phyloP scores from a whole-genome alignment of 805 yeast genomes.

The Nakazawaea peltata region DNA sequence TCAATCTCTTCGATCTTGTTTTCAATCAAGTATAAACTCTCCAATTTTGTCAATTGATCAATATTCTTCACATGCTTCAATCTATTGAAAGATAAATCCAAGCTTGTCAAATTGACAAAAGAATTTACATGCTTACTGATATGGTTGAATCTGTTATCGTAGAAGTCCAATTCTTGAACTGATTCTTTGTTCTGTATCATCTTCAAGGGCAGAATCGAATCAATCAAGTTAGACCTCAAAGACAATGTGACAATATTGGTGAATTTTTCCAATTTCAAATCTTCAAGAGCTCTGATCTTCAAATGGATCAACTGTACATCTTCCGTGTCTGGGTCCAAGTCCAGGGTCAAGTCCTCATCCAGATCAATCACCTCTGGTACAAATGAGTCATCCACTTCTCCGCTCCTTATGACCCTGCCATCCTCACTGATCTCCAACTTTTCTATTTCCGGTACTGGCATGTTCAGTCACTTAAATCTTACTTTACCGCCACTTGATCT shows the following conservation, averaged over 20 bases:
- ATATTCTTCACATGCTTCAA: conserved; percentile 80
- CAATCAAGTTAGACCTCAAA: conserved; percentile 76
- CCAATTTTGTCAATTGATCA: conserved; percentile 50
- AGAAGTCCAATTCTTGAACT: conserved; percentile 75
- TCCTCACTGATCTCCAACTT: not conserved
- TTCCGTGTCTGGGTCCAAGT: conserved; percentile 47
- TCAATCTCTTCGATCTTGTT: conserved; percentile 67
- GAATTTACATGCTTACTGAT: conserved; percentile 64
- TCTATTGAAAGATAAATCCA: conserved; percentile 87
- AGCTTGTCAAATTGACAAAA: conserved; percentile 42
- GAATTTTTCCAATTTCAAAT: conserved; percentile 51
- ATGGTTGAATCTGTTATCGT: conserved; percentile 87
- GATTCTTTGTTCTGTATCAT: conserved; percentile 38
- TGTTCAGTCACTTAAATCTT: not conserved
- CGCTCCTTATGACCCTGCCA: not conserved
- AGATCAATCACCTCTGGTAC: conserved; percentile 50
- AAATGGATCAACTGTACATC: conserved; percentile 62
- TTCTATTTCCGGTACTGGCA: conserved; percentile 1
- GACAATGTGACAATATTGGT: conserved; percentile 49
- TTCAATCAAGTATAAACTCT: conserved; percentile 78
- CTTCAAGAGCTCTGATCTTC: conserved; percentile 58
- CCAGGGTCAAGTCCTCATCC: conserved; percentile 57
- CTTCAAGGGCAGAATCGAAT: conserved; percentile 66
- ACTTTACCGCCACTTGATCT: not conserved
- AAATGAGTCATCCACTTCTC: not conserved